Evolutionary conservation across 2,329 filamentous ascomycete genomes (phyloP).

Genomic region (Botryotinia convoluta): DNA sequence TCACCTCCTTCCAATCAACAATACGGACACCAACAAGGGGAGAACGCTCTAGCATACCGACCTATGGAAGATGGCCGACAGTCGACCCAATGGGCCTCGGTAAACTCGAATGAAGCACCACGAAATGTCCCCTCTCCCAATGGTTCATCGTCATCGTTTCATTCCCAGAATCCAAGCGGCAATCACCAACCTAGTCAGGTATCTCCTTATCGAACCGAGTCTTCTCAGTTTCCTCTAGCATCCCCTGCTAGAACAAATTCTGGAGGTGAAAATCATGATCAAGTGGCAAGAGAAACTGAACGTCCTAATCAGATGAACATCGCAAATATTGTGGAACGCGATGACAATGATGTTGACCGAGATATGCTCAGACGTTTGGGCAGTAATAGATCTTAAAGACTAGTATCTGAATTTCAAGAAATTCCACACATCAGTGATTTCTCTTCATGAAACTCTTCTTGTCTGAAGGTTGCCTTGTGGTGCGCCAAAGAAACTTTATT

Average conservation of each 20-base stretch:
- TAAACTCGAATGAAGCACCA: not conserved
- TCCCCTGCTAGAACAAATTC: conserved; percentile 36
- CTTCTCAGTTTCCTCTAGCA: conserved; percentile 34
- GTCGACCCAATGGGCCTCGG: too few species aligned
- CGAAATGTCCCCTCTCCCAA: conserved; percentile 34
- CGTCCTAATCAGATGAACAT: conserved; percentile 38
- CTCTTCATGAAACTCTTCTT: not conserved
- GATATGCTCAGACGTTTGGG: conserved; percentile 37
- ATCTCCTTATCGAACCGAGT: conserved; percentile 25
- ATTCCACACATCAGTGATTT: not conserved
- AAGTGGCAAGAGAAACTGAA: not conserved
- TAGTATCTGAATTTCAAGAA: not conserved
- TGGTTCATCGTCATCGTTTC: conserved; percentile 35
- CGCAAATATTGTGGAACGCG: conserved; percentile 37
- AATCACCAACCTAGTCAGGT: conserved; percentile 29
- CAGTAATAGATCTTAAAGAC: conserved; percentile 16
- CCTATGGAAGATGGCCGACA: conserved; percentile 23
- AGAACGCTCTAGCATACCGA: conserved; percentile 31
- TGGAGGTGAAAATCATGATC: conserved; percentile 26
- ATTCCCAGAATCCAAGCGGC: conserved; percentile 20
- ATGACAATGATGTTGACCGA: conserved; percentile 36
- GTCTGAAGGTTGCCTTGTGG: not conserved
- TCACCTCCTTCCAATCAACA: conserved; percentile 37
- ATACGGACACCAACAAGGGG: not conserved
- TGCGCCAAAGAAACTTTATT: not conserved